These are phyloP conservation scores for Penicillium occitanis DNA, from an alignment of 2,329 filamentous ascomycete species.

Conservation along the genomic window DNA sequence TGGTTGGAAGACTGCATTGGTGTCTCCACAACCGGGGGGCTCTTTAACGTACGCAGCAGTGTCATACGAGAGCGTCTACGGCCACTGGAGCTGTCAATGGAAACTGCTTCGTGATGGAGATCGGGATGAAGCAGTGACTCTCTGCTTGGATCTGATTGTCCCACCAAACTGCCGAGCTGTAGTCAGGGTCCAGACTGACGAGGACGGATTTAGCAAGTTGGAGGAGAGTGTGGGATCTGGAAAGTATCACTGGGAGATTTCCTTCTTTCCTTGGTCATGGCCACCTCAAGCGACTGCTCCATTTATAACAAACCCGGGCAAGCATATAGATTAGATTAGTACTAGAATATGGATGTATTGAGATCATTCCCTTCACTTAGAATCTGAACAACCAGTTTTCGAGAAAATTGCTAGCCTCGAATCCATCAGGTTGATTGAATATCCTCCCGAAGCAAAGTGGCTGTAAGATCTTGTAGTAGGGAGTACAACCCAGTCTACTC, in stretches of 20 bases:
- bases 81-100: not conserved
- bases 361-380: not conserved
- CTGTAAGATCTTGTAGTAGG: not conserved
- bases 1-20: conserved; percentile 31
- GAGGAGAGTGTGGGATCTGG: not conserved
- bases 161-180: not conserved
- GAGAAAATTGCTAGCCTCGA: not conserved
- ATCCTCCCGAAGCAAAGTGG: not conserved
- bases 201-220: not conserved
- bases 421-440: not conserved
- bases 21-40: not conserved
- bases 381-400: not conserved
- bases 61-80: not conserved
- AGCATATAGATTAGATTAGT: not conserved
- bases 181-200: not conserved
- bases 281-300: not conserved
- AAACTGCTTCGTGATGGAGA: not conserved
- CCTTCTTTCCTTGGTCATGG: conserved; percentile 2
- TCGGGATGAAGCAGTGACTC: not conserved
- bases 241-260: not conserved
- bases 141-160: not conserved
- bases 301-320: conserved; percentile 1
- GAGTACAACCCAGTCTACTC: not conserved
- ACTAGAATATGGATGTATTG: not conserved
- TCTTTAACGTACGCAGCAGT: not conserved